These are phyloP conservation scores for Leucosporidium creatinivorum DNA, from an alignment of 768 basidiomycete genomes.

Conservation along the genomic window DNA sequence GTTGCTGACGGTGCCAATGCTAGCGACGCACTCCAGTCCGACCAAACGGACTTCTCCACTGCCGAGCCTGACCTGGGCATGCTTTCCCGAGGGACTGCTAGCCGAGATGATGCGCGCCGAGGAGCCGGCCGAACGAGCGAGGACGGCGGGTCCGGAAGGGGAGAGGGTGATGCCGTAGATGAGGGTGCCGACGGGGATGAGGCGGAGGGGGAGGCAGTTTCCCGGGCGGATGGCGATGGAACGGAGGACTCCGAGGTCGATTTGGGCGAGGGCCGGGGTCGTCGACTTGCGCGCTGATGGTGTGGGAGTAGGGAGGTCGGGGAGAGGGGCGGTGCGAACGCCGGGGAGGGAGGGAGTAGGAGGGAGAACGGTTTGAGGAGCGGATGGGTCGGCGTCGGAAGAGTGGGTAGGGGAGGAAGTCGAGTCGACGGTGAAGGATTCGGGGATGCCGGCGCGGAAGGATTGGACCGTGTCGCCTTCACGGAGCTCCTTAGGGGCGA, in stretches of 20 bases:
- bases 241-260: conserved; percentile 77
- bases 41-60: conserved; percentile 89
- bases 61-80: conserved; percentile 75
- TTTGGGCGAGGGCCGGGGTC: conserved; percentile 62
- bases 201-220: conserved; percentile 81
- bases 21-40: conserved; percentile 67
- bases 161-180: conserved; percentile 77
- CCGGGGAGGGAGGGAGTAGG: conserved; percentile 26
- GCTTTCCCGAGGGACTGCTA: conserved; percentile 57
- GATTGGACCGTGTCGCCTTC: conserved; percentile 83
- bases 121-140: conserved; percentile 83
- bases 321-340: conserved; percentile 30
- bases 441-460: conserved; percentile 50
- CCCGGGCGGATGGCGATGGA: conserved; percentile 77
- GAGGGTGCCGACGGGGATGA: conserved; percentile 87
- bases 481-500: conserved; percentile 80
- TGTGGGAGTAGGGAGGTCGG: conserved; percentile 12
- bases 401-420: background rate
- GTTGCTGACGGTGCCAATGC: conserved; percentile 87
- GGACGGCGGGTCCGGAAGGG: conserved; percentile 65
- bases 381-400: background rate
- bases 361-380: conserved; percentile 1
- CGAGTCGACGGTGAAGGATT: conserved; percentile 6
- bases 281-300: conserved; percentile 48
- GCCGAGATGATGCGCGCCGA: conserved; percentile 63